These are phyloP conservation scores for Dendrobium officinale DNA, from an alignment of 106 monocot genomes.

Conservation along the genomic window DNA sequence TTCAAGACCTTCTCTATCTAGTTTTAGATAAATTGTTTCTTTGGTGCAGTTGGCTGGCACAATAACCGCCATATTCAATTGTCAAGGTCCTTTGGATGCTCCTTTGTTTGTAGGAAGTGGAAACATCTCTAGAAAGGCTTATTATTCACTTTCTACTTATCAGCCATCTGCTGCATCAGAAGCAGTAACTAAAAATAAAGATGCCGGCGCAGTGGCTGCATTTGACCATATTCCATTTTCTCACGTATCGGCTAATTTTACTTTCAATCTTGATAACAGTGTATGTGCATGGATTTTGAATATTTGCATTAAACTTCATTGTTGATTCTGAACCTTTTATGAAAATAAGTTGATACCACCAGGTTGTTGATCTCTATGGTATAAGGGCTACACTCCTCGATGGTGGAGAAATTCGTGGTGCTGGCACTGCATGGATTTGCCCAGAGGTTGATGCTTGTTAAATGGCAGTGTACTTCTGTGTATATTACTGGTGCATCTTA, in stretches of 20 bases:
- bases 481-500: not conserved
- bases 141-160: conserved; percentile 33
- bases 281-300: conserved; percentile 32
- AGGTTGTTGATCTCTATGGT: conserved; percentile 99
- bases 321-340: not conserved
- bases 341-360: conserved; percentile 10
- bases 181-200: conserved; percentile 74
- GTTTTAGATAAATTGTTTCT: not conserved
- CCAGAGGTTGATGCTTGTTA: conserved; percentile 57
- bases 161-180: conserved; percentile 73
- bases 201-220: conserved; percentile 96
- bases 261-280: conserved; percentile 90
- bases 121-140: conserved; percentile 76
- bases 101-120: conserved; percentile 97
- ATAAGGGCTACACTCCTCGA: conserved; percentile 84
- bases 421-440: conserved; percentile 98
- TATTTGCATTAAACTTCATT: not conserved
- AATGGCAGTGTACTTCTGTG: not conserved
- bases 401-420: conserved; percentile 98
- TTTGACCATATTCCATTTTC: conserved; percentile 91
- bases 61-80: conserved; percentile 89
- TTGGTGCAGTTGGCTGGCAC: conserved; percentile 83
- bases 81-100: conserved; percentile 95
- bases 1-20: not conserved
- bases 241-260: conserved; percentile 96